These are phyloP conservation scores for Fraxinus latifolia DNA, from an alignment of 305 asterid genomes.

Conservation along the genomic window DNA sequence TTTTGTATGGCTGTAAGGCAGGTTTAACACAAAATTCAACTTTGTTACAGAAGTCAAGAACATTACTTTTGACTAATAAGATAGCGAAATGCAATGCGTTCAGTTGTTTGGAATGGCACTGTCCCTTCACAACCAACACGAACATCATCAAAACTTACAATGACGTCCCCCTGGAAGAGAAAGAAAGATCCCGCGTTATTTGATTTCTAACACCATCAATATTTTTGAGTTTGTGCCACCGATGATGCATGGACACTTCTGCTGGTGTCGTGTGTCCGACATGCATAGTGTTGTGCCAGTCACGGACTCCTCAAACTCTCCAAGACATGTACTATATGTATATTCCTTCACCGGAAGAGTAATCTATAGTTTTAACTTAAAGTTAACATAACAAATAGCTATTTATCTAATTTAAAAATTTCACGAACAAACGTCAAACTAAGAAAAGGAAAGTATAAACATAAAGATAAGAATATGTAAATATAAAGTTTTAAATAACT, in stretches of 20 bases:
- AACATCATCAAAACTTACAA: slow-evolving; percentile 82
- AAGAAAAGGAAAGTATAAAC: not conserved
- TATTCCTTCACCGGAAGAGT: not conserved
- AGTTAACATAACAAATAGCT: not conserved
- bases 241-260: not conserved
- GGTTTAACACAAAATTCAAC: slow-evolving; percentile 22
- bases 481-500: not conserved
- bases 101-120: slow-evolving; percentile 86
- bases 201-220: slow-evolving; percentile 10
- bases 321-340: not conserved
- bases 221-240: slow-evolving; percentile 10
- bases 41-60: slow-evolving; percentile 15
- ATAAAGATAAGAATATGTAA: not conserved
- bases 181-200: slow-evolving; percentile 24
- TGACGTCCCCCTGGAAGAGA: slow-evolving; percentile 83
- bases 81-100: slow-evolving; percentile 96
- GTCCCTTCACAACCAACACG: slow-evolving; percentile 96
- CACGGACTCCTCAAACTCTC: not conserved
- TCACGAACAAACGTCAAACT: not conserved
- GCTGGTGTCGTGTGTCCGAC: not conserved
- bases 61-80: slow-evolving; percentile 85
- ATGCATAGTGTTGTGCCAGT: not conserved
- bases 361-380: not conserved
- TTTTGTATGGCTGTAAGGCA: slow-evolving; percentile 14
- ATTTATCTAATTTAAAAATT: not conserved